A percentile compares a stretch with the other conserved stretches of the same genome.
Conservation (phyloP, 345 rosid genomes). For the Lagerstroemia speciosa region DNA sequence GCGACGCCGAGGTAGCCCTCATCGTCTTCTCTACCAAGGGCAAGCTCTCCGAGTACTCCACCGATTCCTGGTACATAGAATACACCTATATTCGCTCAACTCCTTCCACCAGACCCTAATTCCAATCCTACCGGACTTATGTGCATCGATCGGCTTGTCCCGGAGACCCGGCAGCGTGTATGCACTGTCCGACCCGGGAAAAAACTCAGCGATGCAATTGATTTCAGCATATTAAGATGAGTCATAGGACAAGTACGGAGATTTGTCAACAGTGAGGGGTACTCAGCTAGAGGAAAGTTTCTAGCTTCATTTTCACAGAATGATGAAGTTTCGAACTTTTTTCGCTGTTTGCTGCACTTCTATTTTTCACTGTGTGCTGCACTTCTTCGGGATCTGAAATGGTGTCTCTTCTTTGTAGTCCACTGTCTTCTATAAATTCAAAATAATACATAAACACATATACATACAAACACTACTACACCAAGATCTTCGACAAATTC, state of each 20-base stretch:
- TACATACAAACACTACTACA: background rate
- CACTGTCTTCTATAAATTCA: background rate
- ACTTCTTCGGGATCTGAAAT: background rate
- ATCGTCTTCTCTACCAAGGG: constrained; percentile 38
- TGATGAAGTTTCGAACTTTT: background rate
- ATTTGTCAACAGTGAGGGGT: background rate
- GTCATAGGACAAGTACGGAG: background rate
- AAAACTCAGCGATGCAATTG: background rate
- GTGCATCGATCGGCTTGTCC: background rate
- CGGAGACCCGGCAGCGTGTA: background rate
- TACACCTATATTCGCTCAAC: too few species aligned
- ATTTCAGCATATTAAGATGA: background rate
- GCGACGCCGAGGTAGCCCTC: constrained; percentile 22
- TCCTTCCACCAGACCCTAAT: background rate
- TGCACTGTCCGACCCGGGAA: background rate
- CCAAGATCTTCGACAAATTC: background rate
- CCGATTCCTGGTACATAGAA: constrained; percentile 35
- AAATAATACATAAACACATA: background rate
- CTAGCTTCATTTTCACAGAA: background rate
- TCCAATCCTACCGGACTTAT: too few species aligned
- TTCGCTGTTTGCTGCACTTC: background rate
- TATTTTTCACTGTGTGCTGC: background rate
- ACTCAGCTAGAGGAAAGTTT: background rate
- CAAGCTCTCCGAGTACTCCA: constrained; percentile 35
- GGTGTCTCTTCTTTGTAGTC: background rate